Conservation (phyloP, 2,329 filamentous ascomycete species). For the Cladophialophora psammophila region DNA sequence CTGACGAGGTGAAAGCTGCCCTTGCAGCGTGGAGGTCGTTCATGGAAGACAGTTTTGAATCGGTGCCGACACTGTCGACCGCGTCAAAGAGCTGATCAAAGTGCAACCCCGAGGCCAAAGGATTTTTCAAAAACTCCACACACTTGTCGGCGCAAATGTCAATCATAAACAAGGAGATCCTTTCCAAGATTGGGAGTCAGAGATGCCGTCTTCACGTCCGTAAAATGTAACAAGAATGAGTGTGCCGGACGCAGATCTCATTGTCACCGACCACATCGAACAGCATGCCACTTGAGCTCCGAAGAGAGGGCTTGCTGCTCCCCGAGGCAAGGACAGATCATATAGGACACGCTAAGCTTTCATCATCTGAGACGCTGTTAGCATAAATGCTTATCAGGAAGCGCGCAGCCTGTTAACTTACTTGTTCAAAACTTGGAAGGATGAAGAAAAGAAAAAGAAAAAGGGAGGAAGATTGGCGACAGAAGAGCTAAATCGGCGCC, state of each 20-base stretch:
- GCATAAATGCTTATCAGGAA: constrained; percentile 11
- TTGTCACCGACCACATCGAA: constrained; percentile 65
- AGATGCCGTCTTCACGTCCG: constrained; percentile 89
- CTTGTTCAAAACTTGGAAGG: constrained; percentile 99
- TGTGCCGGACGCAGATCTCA: constrained; percentile 99
- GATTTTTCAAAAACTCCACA: not conserved
- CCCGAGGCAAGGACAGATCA: constrained; percentile 75
- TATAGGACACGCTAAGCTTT: constrained; percentile 96
- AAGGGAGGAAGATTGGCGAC: constrained; percentile 45
- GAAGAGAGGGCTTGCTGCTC: constrained; percentile 81
- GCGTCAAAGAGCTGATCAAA: constrained; percentile 8
- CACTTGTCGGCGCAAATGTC: not conserved
- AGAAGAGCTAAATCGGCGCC: too few species aligned
- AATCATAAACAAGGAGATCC: constrained; percentile 11
- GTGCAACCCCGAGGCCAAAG: not conserved
- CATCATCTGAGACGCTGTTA: constrained; percentile 62
- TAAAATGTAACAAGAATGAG: constrained; percentile 86
- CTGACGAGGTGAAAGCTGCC: constrained; percentile 71
- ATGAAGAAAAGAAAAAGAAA: constrained; percentile 72
- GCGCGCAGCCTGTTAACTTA: constrained; percentile 63
- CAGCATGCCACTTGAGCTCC: constrained; percentile 88
- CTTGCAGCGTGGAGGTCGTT: constrained; percentile 64
- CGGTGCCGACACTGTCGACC: constrained; percentile 48
- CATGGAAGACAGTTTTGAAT: constrained; percentile 63
- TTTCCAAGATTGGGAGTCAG: constrained; percentile 73